phyloP scores from a whole-genome alignment of 148 eudicot genomes.

The Hydrangea macrophylla region DNA sequence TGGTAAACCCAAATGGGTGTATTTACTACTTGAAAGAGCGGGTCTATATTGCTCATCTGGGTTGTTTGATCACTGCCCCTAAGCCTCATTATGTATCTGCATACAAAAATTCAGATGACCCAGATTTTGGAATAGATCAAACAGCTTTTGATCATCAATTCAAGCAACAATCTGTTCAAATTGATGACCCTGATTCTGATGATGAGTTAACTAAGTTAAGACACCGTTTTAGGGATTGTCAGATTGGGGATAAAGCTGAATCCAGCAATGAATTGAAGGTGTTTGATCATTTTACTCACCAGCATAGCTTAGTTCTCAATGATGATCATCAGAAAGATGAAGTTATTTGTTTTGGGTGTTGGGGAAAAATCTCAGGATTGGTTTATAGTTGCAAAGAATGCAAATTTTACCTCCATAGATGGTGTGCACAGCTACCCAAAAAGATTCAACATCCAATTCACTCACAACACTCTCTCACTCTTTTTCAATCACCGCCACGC shows the following conservation, averaged over 20 bases:
- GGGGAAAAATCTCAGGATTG: not conserved
- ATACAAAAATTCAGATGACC: not conserved
- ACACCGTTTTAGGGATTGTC: not conserved
- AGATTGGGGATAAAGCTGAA: not conserved
- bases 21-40: slow-evolving; percentile 6
- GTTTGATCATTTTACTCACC: slow-evolving; percentile 12
- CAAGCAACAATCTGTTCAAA: not conserved
- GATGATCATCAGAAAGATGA: not conserved
- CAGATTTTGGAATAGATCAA: not conserved
- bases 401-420: slow-evolving; percentile 2
- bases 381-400: slow-evolving; percentile 1
- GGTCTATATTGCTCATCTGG: slow-evolving; percentile 4
- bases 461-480: not conserved
- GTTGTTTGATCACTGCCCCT: not conserved
- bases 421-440: slow-evolving; percentile 8
- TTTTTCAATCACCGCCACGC: not conserved
- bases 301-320: not conserved
- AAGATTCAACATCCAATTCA: slow-evolving; percentile 8
- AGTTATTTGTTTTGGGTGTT: not conserved
- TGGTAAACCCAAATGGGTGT: not conserved
- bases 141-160: not conserved
- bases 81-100: not conserved
- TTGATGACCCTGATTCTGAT: too few relatives aligned
- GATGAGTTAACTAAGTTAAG: not conserved
- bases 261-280: not conserved